A percentile compares a stretch with the other conserved stretches of the same genome.
Evolutionary conservation across 2,329 filamentous ascomycete genomes (phyloP).

Genomic region (Aspergillus sp.): DNA sequence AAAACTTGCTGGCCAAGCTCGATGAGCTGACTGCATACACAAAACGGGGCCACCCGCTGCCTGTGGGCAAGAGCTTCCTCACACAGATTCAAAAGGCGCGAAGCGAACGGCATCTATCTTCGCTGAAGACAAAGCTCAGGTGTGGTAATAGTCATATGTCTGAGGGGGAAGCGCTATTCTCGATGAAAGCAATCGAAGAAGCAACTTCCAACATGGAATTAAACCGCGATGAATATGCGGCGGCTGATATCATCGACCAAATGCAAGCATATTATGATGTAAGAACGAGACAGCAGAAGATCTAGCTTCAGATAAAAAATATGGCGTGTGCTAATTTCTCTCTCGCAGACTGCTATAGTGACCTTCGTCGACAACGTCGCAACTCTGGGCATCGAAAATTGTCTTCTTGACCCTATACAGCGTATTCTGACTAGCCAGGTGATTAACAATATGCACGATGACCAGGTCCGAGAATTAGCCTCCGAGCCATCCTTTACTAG

Average conservation of each 20-base stretch:
- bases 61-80: constrained; percentile 20
- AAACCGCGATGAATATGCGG: constrained; percentile 36
- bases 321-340: not conserved
- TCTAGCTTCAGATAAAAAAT: not conserved
- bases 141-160: no score
- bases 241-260: constrained; percentile 47
- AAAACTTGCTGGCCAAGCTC: constrained; percentile 23
- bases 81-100: constrained; percentile 9
- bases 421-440: constrained; percentile 44
- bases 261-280: constrained; percentile 38
- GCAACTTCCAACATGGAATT: not conserved
- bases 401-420: constrained; percentile 47
- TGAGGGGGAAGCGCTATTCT: not conserved
- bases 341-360: constrained; percentile 34
- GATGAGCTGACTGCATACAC: constrained; percentile 24
- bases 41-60: constrained; percentile 28
- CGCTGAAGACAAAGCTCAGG: not conserved
- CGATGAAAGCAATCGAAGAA: not conserved
- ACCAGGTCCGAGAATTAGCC: constrained; percentile 43
- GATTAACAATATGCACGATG: constrained; percentile 40
- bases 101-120: constrained; percentile 9
- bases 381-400: constrained; percentile 53
- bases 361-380: constrained; percentile 53
- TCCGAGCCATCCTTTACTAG: constrained; percentile 17
- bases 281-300: not conserved